phyloP scores from a whole-genome alignment of 129 eudicot species.

The Artemisia argyi region DNA sequence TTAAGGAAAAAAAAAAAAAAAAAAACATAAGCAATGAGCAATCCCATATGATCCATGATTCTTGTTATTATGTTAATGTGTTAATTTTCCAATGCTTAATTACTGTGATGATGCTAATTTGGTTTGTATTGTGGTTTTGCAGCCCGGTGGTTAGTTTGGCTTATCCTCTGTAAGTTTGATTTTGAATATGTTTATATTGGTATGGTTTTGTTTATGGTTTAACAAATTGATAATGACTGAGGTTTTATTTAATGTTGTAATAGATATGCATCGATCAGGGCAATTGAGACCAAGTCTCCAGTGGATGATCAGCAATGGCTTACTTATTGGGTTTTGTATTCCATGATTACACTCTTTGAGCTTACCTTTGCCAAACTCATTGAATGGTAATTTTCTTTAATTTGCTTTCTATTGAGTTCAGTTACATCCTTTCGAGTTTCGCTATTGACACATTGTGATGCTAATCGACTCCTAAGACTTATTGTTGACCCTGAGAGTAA shows the following conservation, averaged over 20 bases:
- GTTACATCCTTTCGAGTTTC: background rate
- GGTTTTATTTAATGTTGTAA: background rate
- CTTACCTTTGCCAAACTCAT: conserved; percentile 83
- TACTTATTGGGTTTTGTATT: conserved; percentile 93
- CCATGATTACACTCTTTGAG: conserved; percentile 94
- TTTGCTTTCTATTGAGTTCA: background rate
- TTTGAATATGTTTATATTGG: background rate
- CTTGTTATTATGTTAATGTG: background rate
- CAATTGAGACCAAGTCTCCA: conserved; percentile 87
- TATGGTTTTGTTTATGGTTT: conserved; percentile 1
- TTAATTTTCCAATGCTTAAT: background rate
- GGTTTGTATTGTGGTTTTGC: conserved; percentile 39
- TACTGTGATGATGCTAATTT: conserved; percentile 24
- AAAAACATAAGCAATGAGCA: no score
- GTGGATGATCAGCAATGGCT: conserved; percentile 97
- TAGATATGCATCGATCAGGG: conserved; percentile 90
- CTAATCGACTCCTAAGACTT: background rate
- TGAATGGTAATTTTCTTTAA: conserved; percentile 59
- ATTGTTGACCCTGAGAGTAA: background rate
- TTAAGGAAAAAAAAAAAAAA: no score
- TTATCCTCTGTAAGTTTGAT: conserved; percentile 82
- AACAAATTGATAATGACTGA: background rate
- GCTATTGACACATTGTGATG: no score
- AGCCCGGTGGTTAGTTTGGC: conserved; percentile 94
- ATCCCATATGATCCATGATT: no score